phyloP scores from a whole-genome alignment of 2,329 filamentous ascomycete species.

The Thielaviopsis populi region DNA sequence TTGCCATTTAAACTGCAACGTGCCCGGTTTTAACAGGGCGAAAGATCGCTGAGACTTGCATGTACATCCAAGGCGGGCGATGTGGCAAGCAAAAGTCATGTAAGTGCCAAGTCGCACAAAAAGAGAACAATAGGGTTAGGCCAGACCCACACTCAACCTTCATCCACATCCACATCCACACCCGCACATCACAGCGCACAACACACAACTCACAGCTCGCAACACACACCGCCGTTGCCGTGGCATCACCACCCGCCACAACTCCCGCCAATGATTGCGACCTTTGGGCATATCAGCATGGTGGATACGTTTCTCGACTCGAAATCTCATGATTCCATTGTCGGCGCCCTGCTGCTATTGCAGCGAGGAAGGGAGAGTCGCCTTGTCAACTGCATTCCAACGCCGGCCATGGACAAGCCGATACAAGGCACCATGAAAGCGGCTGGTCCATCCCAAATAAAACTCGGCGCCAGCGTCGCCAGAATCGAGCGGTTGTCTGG shows the following conservation, averaged over 20 bases:
- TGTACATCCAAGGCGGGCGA: no score
- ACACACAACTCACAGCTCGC: no score
- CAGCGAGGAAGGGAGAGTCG: slow-evolving; percentile 1
- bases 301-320: slow-evolving; percentile 1
- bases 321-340: not conserved
- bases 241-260: not conserved
- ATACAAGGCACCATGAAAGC: not conserved
- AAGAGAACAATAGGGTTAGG: not conserved
- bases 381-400: slow-evolving; percentile 9
- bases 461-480: not conserved
- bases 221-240: not conserved
- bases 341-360: not conserved
- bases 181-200: no score
- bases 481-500: not conserved
- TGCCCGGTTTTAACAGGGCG: no score
- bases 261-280: not conserved
- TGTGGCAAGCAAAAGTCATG: no score
- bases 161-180: no score
- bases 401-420: not conserved
- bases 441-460: not conserved
- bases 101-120: not conserved
- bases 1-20: no score
- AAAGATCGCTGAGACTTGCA: no score
- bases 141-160: not conserved
- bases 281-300: not conserved